Base-by-base conservation (phyloP, 805 yeast genomes). In the Blastobotrys terrestris region DNA sequence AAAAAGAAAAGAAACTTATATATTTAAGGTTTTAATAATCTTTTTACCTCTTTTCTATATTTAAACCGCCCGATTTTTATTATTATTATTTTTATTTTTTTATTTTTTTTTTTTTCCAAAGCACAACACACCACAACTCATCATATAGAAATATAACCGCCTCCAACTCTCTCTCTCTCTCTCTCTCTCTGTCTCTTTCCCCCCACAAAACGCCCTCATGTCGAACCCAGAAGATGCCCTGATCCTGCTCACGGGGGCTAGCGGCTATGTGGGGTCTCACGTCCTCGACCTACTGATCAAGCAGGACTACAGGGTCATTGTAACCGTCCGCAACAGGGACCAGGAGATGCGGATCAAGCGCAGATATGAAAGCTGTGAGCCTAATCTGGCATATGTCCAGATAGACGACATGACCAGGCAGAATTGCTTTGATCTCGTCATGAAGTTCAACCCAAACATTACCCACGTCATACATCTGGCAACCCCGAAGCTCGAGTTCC, bases 381-480 rank as follows among this genome's bases (percentile, higher is more conserved):
- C 63, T 22, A 63, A 68, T 39, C 71, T 78, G 55, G 58, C 65
- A 2, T 77, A 75, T 55, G 80, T 70, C 46, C 59, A 80, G 15
- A 78, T 81, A 18, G 61, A 67, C 3, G 84, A 79, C 57, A 73
- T 81, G 48, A 71, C 71, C 22, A 42, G 31, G 14, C 51, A 50
- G 15, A 51, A 50, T 18, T 65, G 70, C 13, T 71, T 74, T 55
- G 68, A 75, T 39, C 63, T 63, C 5, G 73, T 75, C 0, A 70
- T 81, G 58, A 64, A 73, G 58, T 69, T 68, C 19, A 64, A 67
- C 55, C 76, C 77, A 35, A 83, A 80, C 43, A 75, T 80, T 52
- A 69, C 70, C 11, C 78, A 75, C 35, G 81, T 83, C 48, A 58
- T 81, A 43, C 87, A 82, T 64, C 74, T 83, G 7, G 87, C 87